phyloP scores from a whole-genome alignment of 306 rosid genomes.

The Rubus idaeus region DNA sequence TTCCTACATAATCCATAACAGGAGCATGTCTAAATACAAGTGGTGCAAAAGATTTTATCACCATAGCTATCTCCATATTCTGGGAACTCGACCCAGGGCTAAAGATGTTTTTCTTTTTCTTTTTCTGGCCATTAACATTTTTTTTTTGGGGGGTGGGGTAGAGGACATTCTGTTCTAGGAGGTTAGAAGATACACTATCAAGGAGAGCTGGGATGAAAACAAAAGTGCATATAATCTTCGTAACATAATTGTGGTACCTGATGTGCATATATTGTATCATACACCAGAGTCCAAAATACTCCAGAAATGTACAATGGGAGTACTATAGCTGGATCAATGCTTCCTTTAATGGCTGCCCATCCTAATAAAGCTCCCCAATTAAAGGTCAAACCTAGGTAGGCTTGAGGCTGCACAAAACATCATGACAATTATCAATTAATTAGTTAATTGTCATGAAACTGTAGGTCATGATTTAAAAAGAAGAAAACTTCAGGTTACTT shows the following conservation, averaged over 20 bases:
- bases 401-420: conserved; percentile 77
- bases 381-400: conserved; percentile 83
- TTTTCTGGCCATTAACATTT: background rate
- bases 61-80: background rate
- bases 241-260: conserved; percentile 54
- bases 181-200: conserved; percentile 7
- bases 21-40: background rate
- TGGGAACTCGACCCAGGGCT: background rate
- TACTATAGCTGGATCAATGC: conserved; percentile 72
- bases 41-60: background rate
- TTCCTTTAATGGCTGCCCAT: conserved; percentile 86
- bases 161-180: too few relatives aligned
- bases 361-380: conserved; percentile 97
- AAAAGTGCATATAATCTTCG: conserved; percentile 11
- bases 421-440: conserved; percentile 20
- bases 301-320: conserved; percentile 85
- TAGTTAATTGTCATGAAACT: conserved; percentile 24
- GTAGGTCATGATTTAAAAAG: conserved; percentile 13
- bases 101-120: background rate
- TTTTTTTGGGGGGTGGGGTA: background rate
- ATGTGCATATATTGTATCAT: conserved; percentile 94
- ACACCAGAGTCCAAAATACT: conserved; percentile 90
- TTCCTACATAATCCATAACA: background rate
- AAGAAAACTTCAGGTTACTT: conserved; percentile 3
- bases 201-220: background rate